Percentiles rank a stretch among this genome's conserved stretches.
These are phyloP conservation scores for Neurospora tetraspora DNA, from an alignment of 495 filamentous ascomycete species.

Conservation along the genomic window DNA sequence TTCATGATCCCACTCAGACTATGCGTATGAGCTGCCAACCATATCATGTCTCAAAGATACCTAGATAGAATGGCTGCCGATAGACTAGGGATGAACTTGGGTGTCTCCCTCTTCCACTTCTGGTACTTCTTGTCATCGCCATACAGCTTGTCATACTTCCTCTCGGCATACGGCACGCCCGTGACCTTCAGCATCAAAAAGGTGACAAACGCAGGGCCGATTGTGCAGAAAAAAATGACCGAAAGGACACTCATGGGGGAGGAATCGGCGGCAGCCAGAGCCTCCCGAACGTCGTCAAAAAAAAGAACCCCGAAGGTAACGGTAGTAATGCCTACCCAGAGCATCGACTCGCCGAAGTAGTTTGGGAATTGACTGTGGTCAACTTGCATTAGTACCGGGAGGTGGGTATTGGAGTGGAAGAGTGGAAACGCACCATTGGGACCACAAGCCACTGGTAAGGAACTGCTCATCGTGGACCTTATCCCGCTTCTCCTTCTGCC, in stretches of 20 bases:
- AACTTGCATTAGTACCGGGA: neutral
- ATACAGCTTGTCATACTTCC: conserved; percentile 54
- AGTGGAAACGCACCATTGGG: conserved; percentile 23
- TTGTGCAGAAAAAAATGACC: conserved; percentile 36
- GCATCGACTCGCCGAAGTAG: conserved; percentile 55
- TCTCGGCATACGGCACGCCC: conserved; percentile 52
- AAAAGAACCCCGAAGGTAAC: conserved; percentile 39
- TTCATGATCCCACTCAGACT: neutral
- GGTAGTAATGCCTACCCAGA: conserved; percentile 52
- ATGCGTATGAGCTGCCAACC: neutral
- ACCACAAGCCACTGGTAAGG: conserved; percentile 49
- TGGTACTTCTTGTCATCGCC: conserved; percentile 55
- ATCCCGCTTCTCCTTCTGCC: conserved; percentile 43
- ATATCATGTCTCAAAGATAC: neutral
- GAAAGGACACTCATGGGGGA: conserved; percentile 26
- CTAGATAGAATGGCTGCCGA: neutral
- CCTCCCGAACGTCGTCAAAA: conserved; percentile 30
- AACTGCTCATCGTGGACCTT: conserved; percentile 56
- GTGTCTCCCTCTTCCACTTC: conserved; percentile 56
- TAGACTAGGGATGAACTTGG: conserved; percentile 56
- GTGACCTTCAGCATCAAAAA: conserved; percentile 51
- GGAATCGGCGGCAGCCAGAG: conserved; percentile 24
- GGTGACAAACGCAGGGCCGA: conserved; percentile 52
- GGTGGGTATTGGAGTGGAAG: neutral
- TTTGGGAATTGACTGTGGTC: conserved; percentile 48